Conservation (phyloP, 2,329 filamentous ascomycete species). For the Penicillium glabrum region DNA sequence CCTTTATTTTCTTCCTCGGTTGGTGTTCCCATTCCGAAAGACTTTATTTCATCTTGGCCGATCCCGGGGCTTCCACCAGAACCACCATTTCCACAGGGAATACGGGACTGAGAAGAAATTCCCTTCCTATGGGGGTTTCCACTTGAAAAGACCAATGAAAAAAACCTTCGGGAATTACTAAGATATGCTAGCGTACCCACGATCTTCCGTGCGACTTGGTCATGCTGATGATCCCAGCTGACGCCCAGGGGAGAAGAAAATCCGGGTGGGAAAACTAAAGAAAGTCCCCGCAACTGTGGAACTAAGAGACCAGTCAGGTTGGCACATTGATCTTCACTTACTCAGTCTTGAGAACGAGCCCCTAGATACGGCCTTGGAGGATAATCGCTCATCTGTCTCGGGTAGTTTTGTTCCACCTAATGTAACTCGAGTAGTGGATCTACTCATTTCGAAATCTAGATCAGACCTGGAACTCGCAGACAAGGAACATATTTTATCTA, state of each 20-base stretch:
- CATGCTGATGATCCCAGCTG: conserved; percentile 5
- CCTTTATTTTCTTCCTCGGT: background rate
- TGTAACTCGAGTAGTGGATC: background rate
- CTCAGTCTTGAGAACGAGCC: background rate
- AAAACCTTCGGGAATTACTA: background rate
- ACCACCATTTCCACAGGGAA: background rate
- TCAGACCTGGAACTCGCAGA: too few relatives aligned
- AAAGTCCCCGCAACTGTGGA: background rate
- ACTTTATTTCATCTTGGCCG: conserved; percentile 12
- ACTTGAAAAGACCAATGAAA: background rate
- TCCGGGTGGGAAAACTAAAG: background rate
- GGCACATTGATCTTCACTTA: background rate
- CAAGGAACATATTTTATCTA: too few relatives aligned
- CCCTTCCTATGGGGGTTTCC: background rate
- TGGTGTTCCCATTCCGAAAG: conserved; percentile 5
- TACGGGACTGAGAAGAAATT: background rate
- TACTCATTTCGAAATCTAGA: background rate
- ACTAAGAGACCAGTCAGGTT: background rate
- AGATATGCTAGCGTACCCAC: background rate
- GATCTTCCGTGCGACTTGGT: conserved; percentile 1
- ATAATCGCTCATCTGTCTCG: background rate
- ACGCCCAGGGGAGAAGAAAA: background rate
- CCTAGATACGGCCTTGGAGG: background rate
- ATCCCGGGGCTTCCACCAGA: conserved; percentile 9
- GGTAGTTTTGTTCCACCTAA: background rate